Evolutionary conservation across 202 grass and related monocot genomes (phyloP).

Genomic region (Zoysia matrella): DNA sequence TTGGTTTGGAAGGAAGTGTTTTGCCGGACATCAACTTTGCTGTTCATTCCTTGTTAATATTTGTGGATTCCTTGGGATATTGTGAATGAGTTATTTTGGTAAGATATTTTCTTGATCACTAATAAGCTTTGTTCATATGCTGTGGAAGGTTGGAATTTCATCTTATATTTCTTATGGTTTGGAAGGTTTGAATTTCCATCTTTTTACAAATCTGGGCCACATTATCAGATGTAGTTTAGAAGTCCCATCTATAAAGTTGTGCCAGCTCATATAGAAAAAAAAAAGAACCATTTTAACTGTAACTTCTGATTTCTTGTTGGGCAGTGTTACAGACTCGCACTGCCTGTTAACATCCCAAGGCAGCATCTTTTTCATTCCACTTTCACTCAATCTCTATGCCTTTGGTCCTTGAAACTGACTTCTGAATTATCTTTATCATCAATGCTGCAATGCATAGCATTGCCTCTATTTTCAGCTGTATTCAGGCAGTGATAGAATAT

Average conservation of each 20-base stretch:
- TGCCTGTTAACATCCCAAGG: neutral
- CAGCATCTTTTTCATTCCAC: neutral
- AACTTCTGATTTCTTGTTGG: neutral
- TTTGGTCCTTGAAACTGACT: neutral
- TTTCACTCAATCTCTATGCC: neutral
- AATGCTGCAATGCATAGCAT: too few species aligned
- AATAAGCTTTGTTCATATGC: neutral
- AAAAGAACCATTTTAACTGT: neutral
- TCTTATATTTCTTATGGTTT: neutral
- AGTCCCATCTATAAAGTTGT: neutral
- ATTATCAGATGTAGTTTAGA: neutral
- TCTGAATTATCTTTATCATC: neutral
- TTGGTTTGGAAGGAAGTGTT: neutral
- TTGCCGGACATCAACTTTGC: slow-evolving; percentile 2
- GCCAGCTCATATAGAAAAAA: neutral
- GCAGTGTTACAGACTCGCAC: neutral
- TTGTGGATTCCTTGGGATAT: slow-evolving; percentile 1
- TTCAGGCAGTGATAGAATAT: neutral
- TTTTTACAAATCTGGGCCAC: neutral
- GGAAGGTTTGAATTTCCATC: too few species aligned
- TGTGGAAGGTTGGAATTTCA: neutral
- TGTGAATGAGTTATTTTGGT: neutral
- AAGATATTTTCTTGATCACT: neutral
- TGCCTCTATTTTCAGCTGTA: neutral
- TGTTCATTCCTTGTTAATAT: neutral